Base-by-base conservation (phyloP, 1,284 basidiomycete genomes). In the Megacollybia platyphylla region DNA sequence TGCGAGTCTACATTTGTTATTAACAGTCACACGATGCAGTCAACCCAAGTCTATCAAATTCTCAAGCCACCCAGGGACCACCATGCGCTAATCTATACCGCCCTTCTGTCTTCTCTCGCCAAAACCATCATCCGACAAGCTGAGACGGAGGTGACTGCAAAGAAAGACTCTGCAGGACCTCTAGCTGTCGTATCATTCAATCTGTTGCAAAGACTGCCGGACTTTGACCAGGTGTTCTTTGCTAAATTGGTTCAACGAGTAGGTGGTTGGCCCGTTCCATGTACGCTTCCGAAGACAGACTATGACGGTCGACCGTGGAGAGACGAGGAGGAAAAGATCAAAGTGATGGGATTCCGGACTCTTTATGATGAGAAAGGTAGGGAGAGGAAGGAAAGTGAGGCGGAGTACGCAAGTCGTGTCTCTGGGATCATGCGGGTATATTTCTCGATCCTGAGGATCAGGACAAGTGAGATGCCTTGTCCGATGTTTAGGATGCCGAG, bases 41-140 rank as follows among this genome's bases (percentile, higher is more conserved):
- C 64, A 4, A 52, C 45, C n/a, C 60, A 91, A 77, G 73, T 87
- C 0, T 58, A 68, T 46, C 72, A 82, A 49, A 72, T 96, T 11
- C 61, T 82, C 34, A 42, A 65, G 75, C 52, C 68, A 72, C 39
- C 65, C 53, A 39, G 62, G 52, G 48, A 66, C 46, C 67, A 62
- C 49, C 65, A 61, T 17, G 59, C 55, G 49, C 56, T 59, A 7
- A 64, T 81, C 8, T 94, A 93, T 60, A 62, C 70, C 39, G 88
- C 90, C 50, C 71, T 86, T 11, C 73, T 94, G 18, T 93, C 88
- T 18, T 87, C 92, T 15, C 72, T 96, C 17, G 69, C 88, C 42
- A 98, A 97, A 57, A 72, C 81, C 30, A 78, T 98, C 45, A 77
- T 97, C 36, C 73, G 87, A 29, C 96, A 97, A 67, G 92, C 93